phyloP scores from a whole-genome alignment of 305 asterid genomes.

The Fraxinus baroniana region DNA sequence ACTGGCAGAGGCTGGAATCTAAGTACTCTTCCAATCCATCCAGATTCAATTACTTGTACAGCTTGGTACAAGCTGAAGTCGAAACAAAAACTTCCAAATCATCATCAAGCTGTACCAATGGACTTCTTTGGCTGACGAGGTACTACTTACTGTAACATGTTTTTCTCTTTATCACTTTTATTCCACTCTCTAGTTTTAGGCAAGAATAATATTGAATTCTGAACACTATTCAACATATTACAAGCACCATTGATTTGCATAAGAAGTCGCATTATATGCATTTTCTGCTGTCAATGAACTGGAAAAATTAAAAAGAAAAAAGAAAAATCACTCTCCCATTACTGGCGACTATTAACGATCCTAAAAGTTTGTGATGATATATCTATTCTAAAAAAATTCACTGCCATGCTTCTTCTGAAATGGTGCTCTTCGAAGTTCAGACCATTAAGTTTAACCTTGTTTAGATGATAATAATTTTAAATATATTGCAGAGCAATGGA shows the following conservation, averaged over 20 bases:
- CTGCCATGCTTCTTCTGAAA: not conserved
- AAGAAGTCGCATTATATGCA: not conserved
- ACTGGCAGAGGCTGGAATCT: slow-evolving; percentile 67
- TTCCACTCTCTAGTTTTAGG: not conserved
- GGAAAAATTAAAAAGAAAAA: not conserved
- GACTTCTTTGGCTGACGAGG: slow-evolving; percentile 93
- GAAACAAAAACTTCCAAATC: slow-evolving; percentile 76
- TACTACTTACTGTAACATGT: slow-evolving; percentile 7
- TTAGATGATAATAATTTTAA: not conserved
- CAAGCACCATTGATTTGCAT: not conserved
- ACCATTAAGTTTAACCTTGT: not conserved
- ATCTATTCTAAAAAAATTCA: not conserved
- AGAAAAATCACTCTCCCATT: not conserved
- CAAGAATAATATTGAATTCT: not conserved
- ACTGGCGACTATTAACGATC: not conserved
- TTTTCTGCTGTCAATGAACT: not conserved
- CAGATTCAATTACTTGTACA: slow-evolving; percentile 73
- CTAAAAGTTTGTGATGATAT: not conserved
- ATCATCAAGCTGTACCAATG: slow-evolving; percentile 80
- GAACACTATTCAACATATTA: not conserved
- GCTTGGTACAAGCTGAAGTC: slow-evolving; percentile 80
- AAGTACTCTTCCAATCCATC: slow-evolving; percentile 62
- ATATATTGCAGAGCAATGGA: slow-evolving; percentile 68
- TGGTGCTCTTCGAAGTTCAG: not conserved
- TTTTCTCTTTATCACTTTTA: not conserved